Evolutionary conservation across 2,329 filamentous ascomycete species (phyloP).

Genomic region (Epichloe brachyelytri): DNA sequence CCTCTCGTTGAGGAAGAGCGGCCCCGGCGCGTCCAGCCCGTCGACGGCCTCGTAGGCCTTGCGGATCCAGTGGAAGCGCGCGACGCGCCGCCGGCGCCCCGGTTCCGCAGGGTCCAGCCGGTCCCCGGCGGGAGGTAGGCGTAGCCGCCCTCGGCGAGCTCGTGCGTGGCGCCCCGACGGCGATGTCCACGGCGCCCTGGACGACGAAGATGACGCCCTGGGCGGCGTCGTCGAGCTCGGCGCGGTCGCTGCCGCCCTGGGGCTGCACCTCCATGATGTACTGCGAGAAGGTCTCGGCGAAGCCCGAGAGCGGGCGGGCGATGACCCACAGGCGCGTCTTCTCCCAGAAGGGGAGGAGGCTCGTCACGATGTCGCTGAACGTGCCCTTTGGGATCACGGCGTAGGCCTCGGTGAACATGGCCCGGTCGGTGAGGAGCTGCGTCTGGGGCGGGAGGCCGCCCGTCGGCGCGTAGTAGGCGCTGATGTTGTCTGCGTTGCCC

Average conservation of each 20-base stretch:
- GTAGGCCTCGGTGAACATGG: constrained; percentile 6
- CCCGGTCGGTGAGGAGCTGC: constrained; percentile 5
- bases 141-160: constrained; percentile 2
- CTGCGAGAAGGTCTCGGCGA: constrained; percentile 6
- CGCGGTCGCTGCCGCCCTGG: constrained; percentile 1
- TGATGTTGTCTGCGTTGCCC: background rate
- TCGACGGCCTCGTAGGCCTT: constrained; percentile 2
- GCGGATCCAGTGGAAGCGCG: constrained; percentile 7
- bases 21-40: background rate
- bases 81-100: background rate
- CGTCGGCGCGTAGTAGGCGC: constrained; percentile 2
- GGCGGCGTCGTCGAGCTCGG: constrained; percentile 1
- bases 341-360: constrained; percentile 5
- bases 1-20: constrained; percentile 1
- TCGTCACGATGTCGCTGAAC: constrained; percentile 6
- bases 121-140: constrained; percentile 1
- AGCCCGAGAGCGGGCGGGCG: constrained; percentile 5
- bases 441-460: constrained; percentile 6
- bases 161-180: background rate
- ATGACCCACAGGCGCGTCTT: constrained; percentile 5
- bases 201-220: constrained; percentile 5
- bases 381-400: constrained; percentile 5
- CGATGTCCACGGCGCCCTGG: background rate
- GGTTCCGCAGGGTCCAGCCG: constrained; percentile 1
- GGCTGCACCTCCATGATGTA: constrained; percentile 6